phyloP scores from a whole-genome alignment of 2,329 filamentous ascomycete species.

The Fonsecaea monophora region DNA sequence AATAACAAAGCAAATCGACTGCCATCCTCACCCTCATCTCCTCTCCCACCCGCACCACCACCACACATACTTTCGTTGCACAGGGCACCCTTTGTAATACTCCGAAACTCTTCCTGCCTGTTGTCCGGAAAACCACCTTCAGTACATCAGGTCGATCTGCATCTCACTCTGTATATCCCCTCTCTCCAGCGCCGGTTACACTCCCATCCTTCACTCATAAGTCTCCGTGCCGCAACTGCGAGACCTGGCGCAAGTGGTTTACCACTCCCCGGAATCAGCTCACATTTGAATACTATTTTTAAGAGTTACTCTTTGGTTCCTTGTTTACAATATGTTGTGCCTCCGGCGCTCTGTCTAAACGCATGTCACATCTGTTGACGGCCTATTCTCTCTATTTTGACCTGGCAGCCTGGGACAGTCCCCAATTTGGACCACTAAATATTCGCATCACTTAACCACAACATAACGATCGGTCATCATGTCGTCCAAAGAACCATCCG shows the following conservation, averaged over 20 bases:
- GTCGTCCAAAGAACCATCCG: constrained; percentile 28
- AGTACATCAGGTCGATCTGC: not conserved
- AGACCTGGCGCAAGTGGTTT: constrained; percentile 18
- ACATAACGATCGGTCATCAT: constrained; percentile 14
- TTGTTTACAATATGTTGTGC: constrained; percentile 19
- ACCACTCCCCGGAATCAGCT: constrained; percentile 7
- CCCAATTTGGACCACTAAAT: constrained; percentile 4
- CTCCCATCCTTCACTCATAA: not conserved
- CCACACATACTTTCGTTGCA: constrained; percentile 23
- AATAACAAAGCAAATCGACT: not conserved
- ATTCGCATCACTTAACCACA: not conserved
- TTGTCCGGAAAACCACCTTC: constrained; percentile 17
- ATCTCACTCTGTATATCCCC: not conserved
- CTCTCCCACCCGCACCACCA: constrained; percentile 15
- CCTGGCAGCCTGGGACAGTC: not conserved
- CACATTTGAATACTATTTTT: constrained; percentile 8
- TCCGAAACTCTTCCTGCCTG: not conserved
- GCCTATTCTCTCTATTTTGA: not conserved
- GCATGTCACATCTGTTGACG: constrained; percentile 4
- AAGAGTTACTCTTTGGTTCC: constrained; percentile 9
- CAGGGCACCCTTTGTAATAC: constrained; percentile 24
- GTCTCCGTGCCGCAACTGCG: constrained; percentile 5
- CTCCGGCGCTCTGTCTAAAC: constrained; percentile 10
- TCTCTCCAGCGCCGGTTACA: constrained; percentile 1
- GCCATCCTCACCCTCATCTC: constrained; percentile 13